Evolutionary conservation across 2,329 filamentous ascomycete species (phyloP).

Genomic region (Arthroderma uncinatum): DNA sequence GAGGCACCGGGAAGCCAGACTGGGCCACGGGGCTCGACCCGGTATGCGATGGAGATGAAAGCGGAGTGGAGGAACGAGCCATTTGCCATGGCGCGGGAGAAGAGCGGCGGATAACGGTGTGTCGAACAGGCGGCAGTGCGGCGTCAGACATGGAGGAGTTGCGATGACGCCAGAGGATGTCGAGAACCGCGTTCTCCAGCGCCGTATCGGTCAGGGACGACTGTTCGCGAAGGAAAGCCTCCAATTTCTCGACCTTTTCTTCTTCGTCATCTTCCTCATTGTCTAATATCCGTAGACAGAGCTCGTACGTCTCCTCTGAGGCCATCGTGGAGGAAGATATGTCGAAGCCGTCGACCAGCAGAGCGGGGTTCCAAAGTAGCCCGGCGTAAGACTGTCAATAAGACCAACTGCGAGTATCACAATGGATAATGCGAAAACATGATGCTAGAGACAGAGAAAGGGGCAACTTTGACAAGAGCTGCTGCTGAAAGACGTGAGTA

Average conservation of each 20-base stretch:
- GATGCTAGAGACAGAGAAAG: not conserved
- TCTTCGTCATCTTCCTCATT: conserved; percentile 77
- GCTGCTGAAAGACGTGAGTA: not conserved
- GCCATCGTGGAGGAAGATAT: conserved; percentile 53
- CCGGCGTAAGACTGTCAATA: not conserved
- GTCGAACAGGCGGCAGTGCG: conserved; percentile 77
- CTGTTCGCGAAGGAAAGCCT: conserved; percentile 71
- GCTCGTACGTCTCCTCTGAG: conserved; percentile 82
- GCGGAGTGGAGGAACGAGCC: conserved; percentile 61
- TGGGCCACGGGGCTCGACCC: conserved; percentile 73
- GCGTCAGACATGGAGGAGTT: conserved; percentile 40
- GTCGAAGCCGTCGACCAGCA: not conserved
- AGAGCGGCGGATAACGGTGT: conserved; percentile 77
- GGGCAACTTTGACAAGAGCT: not conserved
- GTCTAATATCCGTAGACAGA: conserved; percentile 79
- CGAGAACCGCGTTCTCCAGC: conserved; percentile 81
- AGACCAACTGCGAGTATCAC: not conserved
- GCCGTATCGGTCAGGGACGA: conserved; percentile 62
- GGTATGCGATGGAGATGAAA: conserved; percentile 66
- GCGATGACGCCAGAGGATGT: conserved; percentile 63
- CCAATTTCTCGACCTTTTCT: conserved; percentile 84
- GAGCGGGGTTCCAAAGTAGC: not conserved
- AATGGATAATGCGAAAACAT: not conserved
- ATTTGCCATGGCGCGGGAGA: conserved; percentile 91
- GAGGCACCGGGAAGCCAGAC: conserved; percentile 62